Evolutionary conservation across 2,329 filamentous ascomycete species (phyloP).

Genomic region (Colletotrichum somersetense): DNA sequence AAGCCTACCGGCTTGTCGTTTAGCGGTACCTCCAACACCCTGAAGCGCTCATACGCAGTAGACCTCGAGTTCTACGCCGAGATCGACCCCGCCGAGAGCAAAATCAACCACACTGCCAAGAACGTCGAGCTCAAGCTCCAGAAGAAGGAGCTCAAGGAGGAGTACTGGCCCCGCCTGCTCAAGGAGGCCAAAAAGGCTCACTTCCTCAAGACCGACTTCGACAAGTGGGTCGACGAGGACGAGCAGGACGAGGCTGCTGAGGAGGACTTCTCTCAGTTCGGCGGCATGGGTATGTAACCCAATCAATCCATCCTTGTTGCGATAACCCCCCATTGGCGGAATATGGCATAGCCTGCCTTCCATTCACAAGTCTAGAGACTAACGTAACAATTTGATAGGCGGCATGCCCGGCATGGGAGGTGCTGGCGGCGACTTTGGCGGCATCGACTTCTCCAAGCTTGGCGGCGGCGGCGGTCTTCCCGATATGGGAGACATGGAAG

Average conservation of each 20-base stretch:
- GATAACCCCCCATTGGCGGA: conserved; percentile 16
- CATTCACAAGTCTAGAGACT: conserved; percentile 15
- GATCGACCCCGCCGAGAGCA: conserved; percentile 87
- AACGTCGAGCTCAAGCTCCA: conserved; percentile 91
- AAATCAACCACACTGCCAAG: conserved; percentile 88
- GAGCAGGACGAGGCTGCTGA: conserved; percentile 93
- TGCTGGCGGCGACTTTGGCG: conserved; percentile 78
- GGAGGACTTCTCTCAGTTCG: conserved; percentile 80
- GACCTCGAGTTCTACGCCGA: conserved; percentile 90
- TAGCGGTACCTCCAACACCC: conserved; percentile 83
- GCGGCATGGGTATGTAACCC: conserved; percentile 70
- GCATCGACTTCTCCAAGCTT: conserved; percentile 95
- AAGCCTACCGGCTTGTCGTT: conserved; percentile 83
- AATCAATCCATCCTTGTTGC: conserved; percentile 2
- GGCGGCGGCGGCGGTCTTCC: conserved; percentile 67
- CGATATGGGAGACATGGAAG: conserved; percentile 61
- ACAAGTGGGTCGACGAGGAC: conserved; percentile 99
- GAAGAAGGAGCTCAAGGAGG: conserved; percentile 96
- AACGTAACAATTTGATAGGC: conserved; percentile 50
- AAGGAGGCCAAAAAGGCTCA: conserved; percentile 92
- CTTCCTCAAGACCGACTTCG: conserved; percentile 98
- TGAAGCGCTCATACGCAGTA: conserved; percentile 89
- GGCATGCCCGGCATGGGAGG: conserved; percentile 67
- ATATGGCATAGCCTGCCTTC: neutral
- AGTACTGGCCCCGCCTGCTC: conserved; percentile 95